Base-by-base conservation (phyloP, 441 rosid genomes). In the Populus hybrid region DNA sequence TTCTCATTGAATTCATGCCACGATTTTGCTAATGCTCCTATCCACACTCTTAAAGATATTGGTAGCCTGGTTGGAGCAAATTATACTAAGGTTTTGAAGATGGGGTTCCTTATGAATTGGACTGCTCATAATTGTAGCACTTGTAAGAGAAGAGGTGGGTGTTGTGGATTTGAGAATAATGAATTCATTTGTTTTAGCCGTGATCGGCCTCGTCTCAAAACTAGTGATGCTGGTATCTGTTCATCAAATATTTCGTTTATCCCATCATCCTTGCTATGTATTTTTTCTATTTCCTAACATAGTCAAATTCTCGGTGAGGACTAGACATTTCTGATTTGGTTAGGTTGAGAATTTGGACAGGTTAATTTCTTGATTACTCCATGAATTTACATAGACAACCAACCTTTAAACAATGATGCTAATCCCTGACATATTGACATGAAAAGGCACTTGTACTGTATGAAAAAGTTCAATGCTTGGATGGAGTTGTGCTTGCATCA, bases 81-180 rank as follows among this genome's bases (percentile, higher is more conserved):
- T 74, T 87, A 81, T 32, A 50, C 0, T 12, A 78, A 85, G 5
- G 74, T 90, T 65, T 73, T 92, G 82, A 80, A 76, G 81, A 80
- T 40, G 77, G 95, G 94, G 4, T 87, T 92, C 78, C 6, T 84
- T 70, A 30, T 90, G 89, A 82, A 79, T 0, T 91, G 95, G 94
- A 70, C 63, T 76, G 81, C 84, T 75, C 78, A 78, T 50, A 73
- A 23, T 70, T 90, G 95, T 75, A 69, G 30, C 68, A 75, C 72
- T 70, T 85, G 91, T 78, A 64, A 68, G 24, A 70, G 11, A 42
- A 88, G 93, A 40, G 90, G 90, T 1, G 97, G 93, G 9, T 66
- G 87, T 16, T 89, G 98, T 75, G 90, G 93, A 34, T 82, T 77
- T 66, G 65, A 72, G 50, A 65, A 86, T 14, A 53, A 73, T 26